phyloP scores from a whole-genome alignment of 257 asterid genomes.

The Craterostigma plantagineum region DNA sequence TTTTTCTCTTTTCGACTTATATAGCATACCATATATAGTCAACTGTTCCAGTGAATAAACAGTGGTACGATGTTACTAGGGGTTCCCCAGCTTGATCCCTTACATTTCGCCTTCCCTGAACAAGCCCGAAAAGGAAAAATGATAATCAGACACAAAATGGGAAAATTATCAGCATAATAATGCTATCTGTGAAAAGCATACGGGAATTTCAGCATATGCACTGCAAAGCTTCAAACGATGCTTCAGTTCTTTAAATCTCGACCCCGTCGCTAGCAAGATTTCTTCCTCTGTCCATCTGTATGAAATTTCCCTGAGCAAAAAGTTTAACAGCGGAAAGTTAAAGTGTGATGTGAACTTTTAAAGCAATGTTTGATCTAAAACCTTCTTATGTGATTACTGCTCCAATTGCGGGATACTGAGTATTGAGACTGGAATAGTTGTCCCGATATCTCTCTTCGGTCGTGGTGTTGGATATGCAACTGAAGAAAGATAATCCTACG shows the following conservation, averaged over 20 bases:
- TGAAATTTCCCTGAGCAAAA: constrained; percentile 10
- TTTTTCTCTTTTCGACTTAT: neutral
- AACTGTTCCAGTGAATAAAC: constrained; percentile 59
- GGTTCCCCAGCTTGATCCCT: constrained; percentile 76
- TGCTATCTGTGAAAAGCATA: constrained; percentile 16
- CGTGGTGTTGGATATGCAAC: constrained; percentile 54
- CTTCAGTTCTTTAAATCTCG: constrained; percentile 22
- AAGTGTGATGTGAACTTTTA: too few relatives aligned
- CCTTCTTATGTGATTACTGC: constrained; percentile 19
- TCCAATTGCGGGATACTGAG: constrained; percentile 10
- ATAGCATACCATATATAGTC: constrained; percentile 68
- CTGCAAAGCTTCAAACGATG: constrained; percentile 48
- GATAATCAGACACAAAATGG: too few relatives aligned
- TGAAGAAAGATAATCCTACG: constrained; percentile 3
- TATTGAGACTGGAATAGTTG: constrained; percentile 22
- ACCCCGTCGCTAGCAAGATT: constrained; percentile 68
- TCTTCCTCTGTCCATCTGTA: constrained; percentile 64
- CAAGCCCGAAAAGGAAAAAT: constrained; percentile 1
- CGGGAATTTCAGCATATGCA: constrained; percentile 61
- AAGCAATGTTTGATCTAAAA: constrained; percentile 2
- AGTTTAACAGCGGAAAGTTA: too few relatives aligned
- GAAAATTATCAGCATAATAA: too few relatives aligned
- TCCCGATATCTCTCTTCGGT: constrained; percentile 57
- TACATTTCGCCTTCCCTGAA: constrained; percentile 46
- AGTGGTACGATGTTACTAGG: constrained; percentile 53